A percentile compares a stretch with the other conserved stretches of the same genome.
These are phyloP conservation scores for Phlyctochytrium planicorne DNA, from an alignment of 192 early-diverging fungal genomes.

Conservation along the genomic window DNA sequence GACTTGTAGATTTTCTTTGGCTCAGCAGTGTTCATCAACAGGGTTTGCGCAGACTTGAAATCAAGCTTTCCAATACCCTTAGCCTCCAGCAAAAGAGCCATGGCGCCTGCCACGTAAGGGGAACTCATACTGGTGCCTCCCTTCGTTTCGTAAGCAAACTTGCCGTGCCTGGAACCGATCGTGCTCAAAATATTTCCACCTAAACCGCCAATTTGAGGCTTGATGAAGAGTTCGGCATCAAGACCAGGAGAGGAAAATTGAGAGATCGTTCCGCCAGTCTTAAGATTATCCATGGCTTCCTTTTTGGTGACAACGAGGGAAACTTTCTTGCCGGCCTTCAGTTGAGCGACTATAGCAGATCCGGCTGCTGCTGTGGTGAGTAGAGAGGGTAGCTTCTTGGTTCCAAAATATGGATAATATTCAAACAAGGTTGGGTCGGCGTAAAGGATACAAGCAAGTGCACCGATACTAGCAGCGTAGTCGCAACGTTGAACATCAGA, in stretches of 20 bases:
- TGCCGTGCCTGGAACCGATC: slow-evolving; percentile 2
- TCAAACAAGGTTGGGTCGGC: neutral
- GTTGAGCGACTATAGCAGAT: neutral
- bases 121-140: slow-evolving; percentile 79
- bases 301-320: neutral
- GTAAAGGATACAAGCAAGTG: slow-evolving; percentile 2
- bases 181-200: slow-evolving; percentile 32
- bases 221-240: slow-evolving; percentile 61
- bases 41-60: slow-evolving; percentile 21
- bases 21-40: slow-evolving; percentile 19
- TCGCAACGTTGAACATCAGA: neutral
- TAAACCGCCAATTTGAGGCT: slow-evolving; percentile 41
- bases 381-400: neutral
- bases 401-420: neutral
- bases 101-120: slow-evolving; percentile 69
- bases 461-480: neutral
- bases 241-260: slow-evolving; percentile 75
- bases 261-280: slow-evolving; percentile 61
- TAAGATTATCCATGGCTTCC: neutral
- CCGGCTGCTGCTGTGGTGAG: slow-evolving; percentile 1
- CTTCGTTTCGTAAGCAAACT: slow-evolving; percentile 38
- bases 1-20: slow-evolving; percentile 18
- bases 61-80: slow-evolving; percentile 12
- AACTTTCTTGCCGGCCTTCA: neutral
- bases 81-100: slow-evolving; percentile 61